These are phyloP conservation scores for Coemansia guatemalensis DNA, from an alignment of 192 early-diverging fungal species.

Conservation along the genomic window DNA sequence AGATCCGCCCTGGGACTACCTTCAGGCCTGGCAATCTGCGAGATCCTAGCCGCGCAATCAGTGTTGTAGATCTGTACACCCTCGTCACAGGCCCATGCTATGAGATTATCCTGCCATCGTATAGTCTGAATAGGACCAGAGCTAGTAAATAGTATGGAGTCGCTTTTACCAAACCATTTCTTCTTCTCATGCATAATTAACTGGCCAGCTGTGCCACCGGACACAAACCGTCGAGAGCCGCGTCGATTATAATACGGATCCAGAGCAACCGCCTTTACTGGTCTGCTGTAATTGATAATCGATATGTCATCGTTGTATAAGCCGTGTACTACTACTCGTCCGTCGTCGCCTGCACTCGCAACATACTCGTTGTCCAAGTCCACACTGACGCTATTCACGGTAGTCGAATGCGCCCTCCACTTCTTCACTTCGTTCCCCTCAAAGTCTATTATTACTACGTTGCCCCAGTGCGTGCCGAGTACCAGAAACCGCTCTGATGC, in stretches of 20 bases:
- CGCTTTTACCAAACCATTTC: slow-evolving; percentile 81
- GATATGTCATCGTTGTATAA: slow-evolving; percentile 73
- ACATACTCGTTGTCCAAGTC: slow-evolving; percentile 86
- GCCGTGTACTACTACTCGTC: slow-evolving; percentile 83
- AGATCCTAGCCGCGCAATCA: slow-evolving; percentile 67
- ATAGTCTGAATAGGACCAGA: slow-evolving; percentile 87
- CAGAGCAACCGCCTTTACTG: slow-evolving; percentile 85
- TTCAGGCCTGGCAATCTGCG: slow-evolving; percentile 77
- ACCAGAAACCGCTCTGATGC: slow-evolving; percentile 89
- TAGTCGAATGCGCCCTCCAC: slow-evolving; percentile 79
- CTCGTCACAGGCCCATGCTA: slow-evolving; percentile 95
- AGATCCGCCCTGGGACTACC: slow-evolving; percentile 80
- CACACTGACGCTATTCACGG: slow-evolving; percentile 85
- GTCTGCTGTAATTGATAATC: slow-evolving; percentile 78
- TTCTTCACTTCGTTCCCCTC: slow-evolving; percentile 87
- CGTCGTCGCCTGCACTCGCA: slow-evolving; percentile 91
- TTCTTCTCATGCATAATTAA: slow-evolving; percentile 74
- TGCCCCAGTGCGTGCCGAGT: slow-evolving; percentile 90
- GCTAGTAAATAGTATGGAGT: slow-evolving; percentile 80
- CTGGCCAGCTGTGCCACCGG: slow-evolving; percentile 88
- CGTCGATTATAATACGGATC: slow-evolving; percentile 85
- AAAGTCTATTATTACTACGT: slow-evolving; percentile 87
- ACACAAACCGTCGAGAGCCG: slow-evolving; percentile 75
- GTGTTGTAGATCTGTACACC: slow-evolving; percentile 88
- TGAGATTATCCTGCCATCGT: slow-evolving; percentile 78